phyloP scores from a whole-genome alignment of 345 rosid genomes.

The Eucalyptus tenuipes region DNA sequence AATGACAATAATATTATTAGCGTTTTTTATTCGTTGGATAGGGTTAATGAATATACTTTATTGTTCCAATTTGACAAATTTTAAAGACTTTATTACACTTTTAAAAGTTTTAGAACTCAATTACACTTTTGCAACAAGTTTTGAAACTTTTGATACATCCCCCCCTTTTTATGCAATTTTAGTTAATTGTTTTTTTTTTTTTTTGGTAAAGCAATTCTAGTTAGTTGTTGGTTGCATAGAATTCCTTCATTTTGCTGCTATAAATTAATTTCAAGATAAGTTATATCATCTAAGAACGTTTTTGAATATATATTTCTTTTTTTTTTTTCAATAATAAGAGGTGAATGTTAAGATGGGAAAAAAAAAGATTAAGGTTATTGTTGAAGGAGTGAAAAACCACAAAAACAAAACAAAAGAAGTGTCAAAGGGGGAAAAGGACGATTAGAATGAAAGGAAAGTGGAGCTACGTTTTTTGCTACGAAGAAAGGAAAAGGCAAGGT shows the following conservation, averaged over 20 bases:
- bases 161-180: neutral
- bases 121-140: neutral
- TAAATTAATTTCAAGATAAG: neutral
- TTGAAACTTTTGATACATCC: neutral
- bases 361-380: neutral
- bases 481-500: neutral
- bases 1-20: accelerated
- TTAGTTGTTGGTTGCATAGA: neutral
- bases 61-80: neutral
- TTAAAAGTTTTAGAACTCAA: neutral
- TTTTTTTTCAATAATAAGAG: neutral
- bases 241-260: neutral
- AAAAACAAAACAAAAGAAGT: neutral
- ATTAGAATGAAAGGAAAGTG: neutral
- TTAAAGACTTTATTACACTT: neutral
- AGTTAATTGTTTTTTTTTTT: too few relatives aligned
- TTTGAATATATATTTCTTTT: neutral
- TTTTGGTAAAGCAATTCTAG: too few relatives aligned
- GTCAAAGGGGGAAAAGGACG: neutral
- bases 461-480: neutral
- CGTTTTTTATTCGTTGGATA: accelerated
- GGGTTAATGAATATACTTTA: neutral
- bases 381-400: neutral
- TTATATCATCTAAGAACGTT: neutral
- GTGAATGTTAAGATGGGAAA: neutral